A percentile compares a stretch with the other conserved stretches of the same genome.
Conservation (phyloP, 768 basidiomycete genomes). For the Scleroderma bovista region DNA sequence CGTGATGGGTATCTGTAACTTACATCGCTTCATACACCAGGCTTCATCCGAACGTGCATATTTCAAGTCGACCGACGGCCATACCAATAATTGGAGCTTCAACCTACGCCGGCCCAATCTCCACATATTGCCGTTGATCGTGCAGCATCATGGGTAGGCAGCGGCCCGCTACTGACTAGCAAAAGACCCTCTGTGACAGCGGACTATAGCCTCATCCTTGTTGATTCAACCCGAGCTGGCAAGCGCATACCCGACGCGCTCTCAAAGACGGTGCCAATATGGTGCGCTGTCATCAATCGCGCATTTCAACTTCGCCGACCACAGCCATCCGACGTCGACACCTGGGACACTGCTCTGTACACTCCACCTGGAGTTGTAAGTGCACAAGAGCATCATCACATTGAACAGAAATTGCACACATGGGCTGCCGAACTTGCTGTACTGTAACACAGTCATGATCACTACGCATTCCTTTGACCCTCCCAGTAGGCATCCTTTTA, state of each 20-base stretch:
- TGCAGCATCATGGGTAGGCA: constrained; percentile 54
- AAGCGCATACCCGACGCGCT: constrained; percentile 94
- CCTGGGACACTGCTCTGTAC: constrained; percentile 59
- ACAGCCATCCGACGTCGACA: constrained; percentile 3
- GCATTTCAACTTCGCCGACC: constrained; percentile 31
- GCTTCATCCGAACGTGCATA: constrained; percentile 43
- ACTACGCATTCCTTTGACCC: not conserved
- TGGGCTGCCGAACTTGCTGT: constrained; percentile 70
- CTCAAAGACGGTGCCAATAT: constrained; percentile 90
- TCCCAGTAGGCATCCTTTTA: constrained; percentile 63
- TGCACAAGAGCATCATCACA: constrained; percentile 75
- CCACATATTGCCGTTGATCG: constrained; percentile 59
- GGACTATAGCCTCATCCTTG: constrained; percentile 60
- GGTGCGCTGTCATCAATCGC: constrained; percentile 87
- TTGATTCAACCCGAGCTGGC: constrained; percentile 90
- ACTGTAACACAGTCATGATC: not conserved
- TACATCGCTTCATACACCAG: constrained; percentile 11
- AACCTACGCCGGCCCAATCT: constrained; percentile 81
- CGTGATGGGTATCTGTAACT: not conserved
- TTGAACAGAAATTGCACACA: constrained; percentile 52
- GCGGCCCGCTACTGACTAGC: not conserved
- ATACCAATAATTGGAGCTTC: constrained; percentile 80
- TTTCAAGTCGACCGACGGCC: constrained; percentile 92
- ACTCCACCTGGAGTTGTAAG: constrained; percentile 68
- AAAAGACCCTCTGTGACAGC: constrained; percentile 1